Percentiles rank a stretch among this genome's conserved stretches.
Evolutionary conservation across 176 grass and related monocot genomes (phyloP).

Genomic region (Aechmea fasciata): DNA sequence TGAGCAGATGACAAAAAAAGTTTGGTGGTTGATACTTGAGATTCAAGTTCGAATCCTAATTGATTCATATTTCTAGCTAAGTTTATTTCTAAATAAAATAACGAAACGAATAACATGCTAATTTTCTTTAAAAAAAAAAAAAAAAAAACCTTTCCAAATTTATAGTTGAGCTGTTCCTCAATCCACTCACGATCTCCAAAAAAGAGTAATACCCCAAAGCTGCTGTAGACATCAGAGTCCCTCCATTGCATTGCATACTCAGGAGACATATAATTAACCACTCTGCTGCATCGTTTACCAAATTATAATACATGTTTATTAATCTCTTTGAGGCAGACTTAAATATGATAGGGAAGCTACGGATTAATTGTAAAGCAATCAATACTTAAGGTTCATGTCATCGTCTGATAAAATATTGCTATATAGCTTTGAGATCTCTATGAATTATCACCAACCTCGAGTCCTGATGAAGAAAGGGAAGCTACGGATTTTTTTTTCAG

Average conservation of each 20-base stretch:
- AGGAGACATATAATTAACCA: conserved; percentile 1
- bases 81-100: too few species aligned
- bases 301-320: neutral
- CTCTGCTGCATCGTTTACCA: neutral
- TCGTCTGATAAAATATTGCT: conserved; percentile 4
- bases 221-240: conserved; percentile 3
- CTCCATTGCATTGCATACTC: conserved; percentile 12
- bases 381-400: neutral
- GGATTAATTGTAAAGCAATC: too few species aligned
- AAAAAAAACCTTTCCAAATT: too few species aligned
- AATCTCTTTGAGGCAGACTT: neutral
- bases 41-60: too few species aligned
- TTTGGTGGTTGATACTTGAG: too few species aligned
- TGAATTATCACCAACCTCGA: conserved; percentile 8
- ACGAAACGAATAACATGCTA: too few species aligned
- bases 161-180: conserved; percentile 15
- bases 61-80: too few species aligned
- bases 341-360: neutral
- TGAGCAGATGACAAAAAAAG: too few species aligned
- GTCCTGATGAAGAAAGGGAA: conserved; percentile 1
- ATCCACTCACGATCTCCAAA: conserved; percentile 45
- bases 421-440: conserved; percentile 12
- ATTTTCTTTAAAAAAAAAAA: too few species aligned
- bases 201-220: conserved; percentile 7
- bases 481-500: too few species aligned